phyloP scores from a whole-genome alignment of 1,284 basidiomycete genomes.

The Marasmius sp. region DNA sequence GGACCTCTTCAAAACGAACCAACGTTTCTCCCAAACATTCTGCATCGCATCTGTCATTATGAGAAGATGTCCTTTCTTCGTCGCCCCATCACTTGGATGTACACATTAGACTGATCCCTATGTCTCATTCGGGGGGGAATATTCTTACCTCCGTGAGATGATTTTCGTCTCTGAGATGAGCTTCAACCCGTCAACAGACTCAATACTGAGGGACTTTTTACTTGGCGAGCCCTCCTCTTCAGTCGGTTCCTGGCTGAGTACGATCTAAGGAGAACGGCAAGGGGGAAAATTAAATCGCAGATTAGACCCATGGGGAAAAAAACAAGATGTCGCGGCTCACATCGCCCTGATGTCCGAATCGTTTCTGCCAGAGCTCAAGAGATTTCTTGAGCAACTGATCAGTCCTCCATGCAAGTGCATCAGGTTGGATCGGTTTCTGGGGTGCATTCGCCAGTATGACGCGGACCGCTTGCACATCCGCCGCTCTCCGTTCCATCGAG shows the following conservation, averaged over 20 bases:
- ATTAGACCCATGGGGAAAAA: not conserved
- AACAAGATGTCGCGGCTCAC: constrained; percentile 49
- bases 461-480: constrained; percentile 88
- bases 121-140: constrained; percentile 5
- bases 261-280: constrained; percentile 49
- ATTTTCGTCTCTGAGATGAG: constrained; percentile 72
- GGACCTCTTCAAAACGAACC: constrained; percentile 88
- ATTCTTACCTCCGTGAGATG: constrained; percentile 63
- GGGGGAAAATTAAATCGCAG: not conserved
- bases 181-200: constrained; percentile 56
- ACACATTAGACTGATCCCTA: constrained; percentile 2
- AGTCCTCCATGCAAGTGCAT: constrained; percentile 60
- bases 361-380: constrained; percentile 79
- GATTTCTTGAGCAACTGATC: constrained; percentile 65
- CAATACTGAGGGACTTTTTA: constrained; percentile 40
- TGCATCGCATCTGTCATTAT: constrained; percentile 79
- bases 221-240: constrained; percentile 50
- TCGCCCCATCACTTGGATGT: constrained; percentile 66
- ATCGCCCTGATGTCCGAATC: constrained; percentile 74
- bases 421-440: constrained; percentile 48
- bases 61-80: constrained; percentile 82
- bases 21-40: constrained; percentile 80
- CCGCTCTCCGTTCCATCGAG: constrained; percentile 69
- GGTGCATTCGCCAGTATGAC: constrained; percentile 67
- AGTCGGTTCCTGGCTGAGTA: constrained; percentile 68